These are phyloP conservation scores for Ambrosia trifida DNA, from an alignment of 129 eudicot genomes.

Conservation along the genomic window DNA sequence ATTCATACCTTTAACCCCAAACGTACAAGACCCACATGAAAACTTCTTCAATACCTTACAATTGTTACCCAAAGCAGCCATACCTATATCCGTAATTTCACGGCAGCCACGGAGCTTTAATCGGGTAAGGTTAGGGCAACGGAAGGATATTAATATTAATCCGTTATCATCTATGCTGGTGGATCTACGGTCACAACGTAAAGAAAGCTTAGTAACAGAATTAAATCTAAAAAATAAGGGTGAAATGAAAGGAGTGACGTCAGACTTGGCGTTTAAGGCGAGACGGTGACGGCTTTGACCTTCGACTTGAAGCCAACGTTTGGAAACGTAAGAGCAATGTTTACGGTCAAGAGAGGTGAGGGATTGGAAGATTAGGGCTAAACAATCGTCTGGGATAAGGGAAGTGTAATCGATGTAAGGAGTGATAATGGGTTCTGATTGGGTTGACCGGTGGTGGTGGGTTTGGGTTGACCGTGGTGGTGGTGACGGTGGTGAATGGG, in stretches of 20 bases:
- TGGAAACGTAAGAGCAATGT: conserved; percentile 61
- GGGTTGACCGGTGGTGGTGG: conserved; percentile 28
- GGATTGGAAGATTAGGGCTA: conserved; percentile 61
- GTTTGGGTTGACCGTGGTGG: conserved; percentile 31
- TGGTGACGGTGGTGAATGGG: conserved; percentile 21
- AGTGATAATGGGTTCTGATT: conserved; percentile 37
- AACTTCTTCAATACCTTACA: conserved; percentile 56
- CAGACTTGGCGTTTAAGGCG: conserved; percentile 56
- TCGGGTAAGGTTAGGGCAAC: conserved; percentile 65
- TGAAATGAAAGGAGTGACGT: conserved; percentile 34
- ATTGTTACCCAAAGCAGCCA: conserved; percentile 55
- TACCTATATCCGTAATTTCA: conserved; percentile 58
- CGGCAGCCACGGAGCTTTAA: conserved; percentile 75
- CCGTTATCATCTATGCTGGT: conserved; percentile 51
- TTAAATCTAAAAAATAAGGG: conserved; percentile 58
- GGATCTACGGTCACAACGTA: conserved; percentile 69
- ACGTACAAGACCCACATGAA: conserved; percentile 69
- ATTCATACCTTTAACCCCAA: conserved; percentile 74
- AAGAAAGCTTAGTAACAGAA: conserved; percentile 64
- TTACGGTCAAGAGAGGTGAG: conserved; percentile 67
- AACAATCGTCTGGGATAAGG: conserved; percentile 74
- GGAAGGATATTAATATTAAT: conserved; percentile 44
- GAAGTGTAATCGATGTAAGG: conserved; percentile 48
- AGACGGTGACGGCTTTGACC: conserved; percentile 77
- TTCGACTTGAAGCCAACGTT: conserved; percentile 62